These are phyloP conservation scores for Candida boidinii DNA, from an alignment of 805 yeast genomes.

Conservation along the genomic window DNA sequence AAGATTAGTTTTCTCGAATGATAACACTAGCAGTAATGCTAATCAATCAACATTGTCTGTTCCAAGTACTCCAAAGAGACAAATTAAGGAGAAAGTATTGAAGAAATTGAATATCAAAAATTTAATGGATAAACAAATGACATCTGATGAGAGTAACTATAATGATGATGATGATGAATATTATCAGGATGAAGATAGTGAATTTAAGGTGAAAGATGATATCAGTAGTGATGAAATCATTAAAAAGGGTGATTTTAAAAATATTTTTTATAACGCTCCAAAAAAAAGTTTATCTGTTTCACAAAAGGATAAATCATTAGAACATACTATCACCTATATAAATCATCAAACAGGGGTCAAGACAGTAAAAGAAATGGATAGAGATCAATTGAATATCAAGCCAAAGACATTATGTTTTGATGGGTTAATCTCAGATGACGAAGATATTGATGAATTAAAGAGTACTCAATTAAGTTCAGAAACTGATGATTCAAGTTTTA, in stretches of 20 bases:
- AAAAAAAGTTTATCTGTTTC: too few relatives aligned
- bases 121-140: conserved; percentile 4
- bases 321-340: conserved; percentile 16
- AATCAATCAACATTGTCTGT: not conserved
- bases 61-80: conserved; percentile 4
- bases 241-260: conserved; percentile 2
- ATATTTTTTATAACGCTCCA: too few relatives aligned
- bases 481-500: too few relatives aligned
- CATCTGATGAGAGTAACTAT: conserved; percentile 8
- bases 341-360: conserved; percentile 28
- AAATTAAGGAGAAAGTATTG: conserved; percentile 1
- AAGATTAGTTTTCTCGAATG: conserved; percentile 26
- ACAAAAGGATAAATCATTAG: conserved; percentile 1
- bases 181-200: conserved; percentile 7
- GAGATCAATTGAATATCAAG: conserved; percentile 24
- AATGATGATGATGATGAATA: not conserved
- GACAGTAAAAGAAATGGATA: conserved; percentile 20
- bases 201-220: conserved; percentile 5
- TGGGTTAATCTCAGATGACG: not conserved
- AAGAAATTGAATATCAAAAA: conserved; percentile 1
- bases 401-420: conserved; percentile 31
- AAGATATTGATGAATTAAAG: too few relatives aligned
- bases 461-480: too few relatives aligned
- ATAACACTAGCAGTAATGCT: too few relatives aligned
- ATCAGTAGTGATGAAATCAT: conserved; percentile 3